Base-by-base conservation (phyloP, 192 early-diverging fungal genomes). In the Fimicolochytrium jonesii region DNA sequence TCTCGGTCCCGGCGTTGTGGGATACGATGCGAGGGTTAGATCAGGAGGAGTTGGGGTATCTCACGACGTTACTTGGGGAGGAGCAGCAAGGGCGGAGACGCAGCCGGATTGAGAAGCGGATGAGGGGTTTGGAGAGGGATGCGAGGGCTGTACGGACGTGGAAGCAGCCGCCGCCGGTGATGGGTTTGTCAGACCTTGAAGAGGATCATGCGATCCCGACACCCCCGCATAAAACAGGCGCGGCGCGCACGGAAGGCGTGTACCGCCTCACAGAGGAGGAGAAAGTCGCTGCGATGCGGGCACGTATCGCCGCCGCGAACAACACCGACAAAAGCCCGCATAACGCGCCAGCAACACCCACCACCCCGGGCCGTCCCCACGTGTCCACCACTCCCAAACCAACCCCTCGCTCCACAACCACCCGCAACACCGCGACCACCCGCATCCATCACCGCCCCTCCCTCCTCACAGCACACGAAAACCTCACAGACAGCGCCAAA, bases 221-320 rank as follows among this genome's bases (percentile, higher is more conserved):
- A 7, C 13, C 45, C 15, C 6, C 32, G 2, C 81, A 90, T 56
- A 65, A 69, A 35, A 86, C 87, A 13, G 93, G 92, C 22, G 81
- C 82, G 42, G 94, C 92, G 5, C 83, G 94, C 49, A 93, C 91
- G 1, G 86, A 93, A 62, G 89, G 88, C 0, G 89, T 84, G 65
- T 87, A 88, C 62, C 55, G 68, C 45, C 86, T 94, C 29, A 75
- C 89, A 0, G 75, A 80, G 2, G 67, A 76, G 18, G 74, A 77
- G 58, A 94, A 96, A 34, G 43, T 29, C 45, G 31, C 23, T 60
- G 69, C 78, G 6, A 71, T 75, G 6, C 87, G 91, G 43, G 55
- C 90, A 35, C 77, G 78, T 6, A 77, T 85, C 53, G 51, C 71
- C 30, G 6, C 33, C 54, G 43, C 75, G 25, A 55, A 71, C 25